Base-by-base conservation (phyloP, 352 stramenopile species). In the Thalassiosira livingstoniorum region DNA sequence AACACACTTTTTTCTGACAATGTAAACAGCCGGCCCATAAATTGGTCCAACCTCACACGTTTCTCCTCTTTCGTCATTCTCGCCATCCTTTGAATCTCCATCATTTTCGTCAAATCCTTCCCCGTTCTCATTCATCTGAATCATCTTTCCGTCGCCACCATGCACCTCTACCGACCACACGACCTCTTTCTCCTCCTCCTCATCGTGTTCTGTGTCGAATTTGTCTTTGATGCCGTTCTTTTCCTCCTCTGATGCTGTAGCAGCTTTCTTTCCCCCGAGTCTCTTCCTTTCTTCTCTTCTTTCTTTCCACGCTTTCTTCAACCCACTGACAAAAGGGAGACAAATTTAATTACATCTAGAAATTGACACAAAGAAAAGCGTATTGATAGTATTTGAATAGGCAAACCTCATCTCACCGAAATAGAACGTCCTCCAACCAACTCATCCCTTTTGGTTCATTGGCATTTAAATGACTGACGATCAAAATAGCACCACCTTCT, bases 401-500 rank as follows among this genome's bases (percentile, higher is more conserved):
- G n/a, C n/a, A n/a, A n/a, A n/a, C n/a, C n/a, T n/a, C n/a, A n/a
- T n/a, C n/a, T n/a, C n/a, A n/a, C 4, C 23, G 29, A 65, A 89
- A 83, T 0, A 87, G 34, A n/a, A 90, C 69, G 61, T 82, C 68
- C 25, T 87, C 37, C 7, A 86, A 27, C 85, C 80, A 90, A 13
- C 57, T 35, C 55, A 92, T 65, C 15, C 90, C 87, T 64, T 83
- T 80, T 15, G 83, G 0, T 25, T 73, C 69, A 47, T 90, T 80
- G 7, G 89, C 89, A 85, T 94, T 94, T 4, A 92, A 57, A 85
- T 94, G 89, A 51, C 87, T 92, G 11, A 92, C 80, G 21, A 94
- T 78, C 5, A 92, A 39, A 34, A 92, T 89, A 31, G 67, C 69
- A 15, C 76, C 77, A 69, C 58, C 84, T 18, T 79, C 78, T 21